Base-by-base conservation (phyloP, 2,329 filamentous ascomycete species). In the Diaporthe sp. region DNA sequence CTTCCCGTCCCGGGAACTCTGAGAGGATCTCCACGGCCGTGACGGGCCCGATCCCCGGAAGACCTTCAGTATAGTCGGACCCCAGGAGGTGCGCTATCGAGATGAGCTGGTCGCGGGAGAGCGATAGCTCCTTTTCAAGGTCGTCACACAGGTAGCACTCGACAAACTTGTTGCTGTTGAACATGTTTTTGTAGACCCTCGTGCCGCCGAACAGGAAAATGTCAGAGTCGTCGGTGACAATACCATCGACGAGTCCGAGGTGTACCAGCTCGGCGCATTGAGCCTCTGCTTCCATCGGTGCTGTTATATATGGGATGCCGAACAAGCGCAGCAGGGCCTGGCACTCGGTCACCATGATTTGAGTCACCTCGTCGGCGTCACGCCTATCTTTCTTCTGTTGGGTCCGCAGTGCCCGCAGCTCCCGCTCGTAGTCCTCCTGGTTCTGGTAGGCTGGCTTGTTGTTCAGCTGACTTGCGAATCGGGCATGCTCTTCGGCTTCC, bases 111-210 rank as follows among this genome's bases (percentile, higher is more conserved):
- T 93, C 89, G n/a, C 96, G 92, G 4, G 94, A 93, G 0, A 99
- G 90, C 0, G 94, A 95, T 77, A 98, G 93, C 80, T 99, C 97
- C 79, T 94, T 94, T 80, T 98, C 95, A 0, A 99, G 88, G 81
- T 99, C 97, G 0, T 87, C 88, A 3, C 92, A 86, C 13, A 99
- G 90, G 82, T 98, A 99, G 85, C 97, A 98, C 85, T 99, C 97
- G 57, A 99, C 97, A 80, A 95, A 98, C 83, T 99, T 99, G 84
- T 97, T 97, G 80, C 95, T 93, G 84, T 98, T 99, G 88, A 99
- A 99, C 95, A 99, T 98, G 87, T 99, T 99, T 84, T 99, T 99
- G 88, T 99, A 99, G 31, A 99, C 94, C 25, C 96, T 90, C 0
- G 95, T 99, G 51, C 97, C 97, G 25, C 97, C 97, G 83, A 99